These are phyloP conservation scores for Nemophila menziesii DNA, from an alignment of 257 asterid species.

Conservation along the genomic window DNA sequence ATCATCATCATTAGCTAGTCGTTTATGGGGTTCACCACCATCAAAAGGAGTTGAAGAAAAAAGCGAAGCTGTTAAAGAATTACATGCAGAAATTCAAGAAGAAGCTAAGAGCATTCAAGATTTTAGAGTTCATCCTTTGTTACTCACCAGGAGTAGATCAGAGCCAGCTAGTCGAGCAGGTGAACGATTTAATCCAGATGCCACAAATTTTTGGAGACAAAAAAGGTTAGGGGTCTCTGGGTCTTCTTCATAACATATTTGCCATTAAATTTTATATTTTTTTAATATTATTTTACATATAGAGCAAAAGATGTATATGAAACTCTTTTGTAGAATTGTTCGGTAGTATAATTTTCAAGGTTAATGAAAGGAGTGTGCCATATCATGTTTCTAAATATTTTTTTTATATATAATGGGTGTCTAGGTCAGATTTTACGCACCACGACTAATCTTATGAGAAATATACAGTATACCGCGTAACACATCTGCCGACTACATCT, in stretches of 20 bases:
- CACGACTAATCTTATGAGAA: too few relatives aligned
- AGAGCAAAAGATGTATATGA: too few relatives aligned
- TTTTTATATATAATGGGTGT: too few relatives aligned
- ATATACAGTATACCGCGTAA: too few relatives aligned
- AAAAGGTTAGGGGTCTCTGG: slow-evolving; percentile 9
- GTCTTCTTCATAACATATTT: slow-evolving; percentile 17
- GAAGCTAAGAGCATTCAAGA: slow-evolving; percentile 17
- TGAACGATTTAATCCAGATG: slow-evolving; percentile 21
- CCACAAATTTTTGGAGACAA: neutral
- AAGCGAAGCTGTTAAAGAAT: neutral
- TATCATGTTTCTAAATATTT: too few relatives aligned
- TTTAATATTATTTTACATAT: too few relatives aligned
- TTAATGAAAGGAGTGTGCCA: too few relatives aligned
- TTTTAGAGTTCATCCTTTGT: slow-evolving; percentile 40
- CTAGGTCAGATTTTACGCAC: too few relatives aligned
- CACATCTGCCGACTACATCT: too few relatives aligned
- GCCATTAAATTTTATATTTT: too few relatives aligned
- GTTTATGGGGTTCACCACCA: slow-evolving; percentile 70
- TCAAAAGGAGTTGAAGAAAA: slow-evolving; percentile 2
- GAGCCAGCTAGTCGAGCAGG: slow-evolving; percentile 75
- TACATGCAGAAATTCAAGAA: neutral
- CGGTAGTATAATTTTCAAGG: too few relatives aligned
- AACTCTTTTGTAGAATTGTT: too few relatives aligned
- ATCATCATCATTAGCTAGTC: slow-evolving; percentile 69
- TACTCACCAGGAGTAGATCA: slow-evolving; percentile 75